phyloP scores from a whole-genome alignment of 192 early-diverging fungal genomes.

The Backusella westeae region DNA sequence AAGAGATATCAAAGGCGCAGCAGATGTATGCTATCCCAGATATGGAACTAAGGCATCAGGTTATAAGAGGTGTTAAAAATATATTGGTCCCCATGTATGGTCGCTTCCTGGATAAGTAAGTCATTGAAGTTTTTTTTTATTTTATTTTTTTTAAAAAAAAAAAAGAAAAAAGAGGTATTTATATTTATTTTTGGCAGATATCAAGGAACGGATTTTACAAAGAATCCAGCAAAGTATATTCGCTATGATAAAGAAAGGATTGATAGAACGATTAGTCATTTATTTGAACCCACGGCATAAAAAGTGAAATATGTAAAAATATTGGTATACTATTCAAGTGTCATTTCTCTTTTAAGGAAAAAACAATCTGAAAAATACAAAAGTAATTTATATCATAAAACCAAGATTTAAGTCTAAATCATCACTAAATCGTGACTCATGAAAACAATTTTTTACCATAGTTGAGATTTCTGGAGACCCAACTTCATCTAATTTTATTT shows the following conservation, averaged over 20 bases:
- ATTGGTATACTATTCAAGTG: too few species aligned
- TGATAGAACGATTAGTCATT: constrained; percentile 61
- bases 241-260: constrained; percentile 67
- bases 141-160: background rate
- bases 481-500: too few species aligned
- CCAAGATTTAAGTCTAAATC: too few species aligned
- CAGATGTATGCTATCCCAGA: constrained; percentile 79
- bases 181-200: constrained; percentile 37
- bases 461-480: too few species aligned
- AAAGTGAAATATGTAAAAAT: background rate
- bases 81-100: constrained; percentile 76
- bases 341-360: too few species aligned
- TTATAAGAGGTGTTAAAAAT: constrained; percentile 70
- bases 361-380: too few species aligned
- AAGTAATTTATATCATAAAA: too few species aligned
- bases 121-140: background rate
- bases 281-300: constrained; percentile 55
- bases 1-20: constrained; percentile 66
- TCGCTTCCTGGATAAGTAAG: constrained; percentile 71
- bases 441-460: too few species aligned
- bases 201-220: constrained; percentile 72
- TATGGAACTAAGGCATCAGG: constrained; percentile 61
- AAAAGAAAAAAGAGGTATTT: constrained; percentile 5
- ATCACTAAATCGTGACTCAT: too few species aligned
- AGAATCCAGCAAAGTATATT: constrained; percentile 81